Evolutionary conservation across 23 red algal genomes (phyloP), one percentile per base, ranked within the genome.

Genomic region (Gracilaria domingensis): DNA sequence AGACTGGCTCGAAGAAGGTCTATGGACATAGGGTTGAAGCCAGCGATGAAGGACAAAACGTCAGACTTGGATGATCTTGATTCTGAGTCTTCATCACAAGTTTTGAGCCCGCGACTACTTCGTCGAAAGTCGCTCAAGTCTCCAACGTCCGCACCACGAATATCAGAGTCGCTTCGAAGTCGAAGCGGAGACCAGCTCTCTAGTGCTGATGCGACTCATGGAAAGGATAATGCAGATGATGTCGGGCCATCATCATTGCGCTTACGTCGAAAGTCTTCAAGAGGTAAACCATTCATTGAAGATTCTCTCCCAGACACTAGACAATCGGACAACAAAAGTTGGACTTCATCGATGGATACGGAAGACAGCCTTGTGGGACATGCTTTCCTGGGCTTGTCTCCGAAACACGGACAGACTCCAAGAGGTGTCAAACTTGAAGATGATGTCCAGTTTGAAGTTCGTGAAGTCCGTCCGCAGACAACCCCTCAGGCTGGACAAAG

Each of bases 1-100:
- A 75, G 62, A 45, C 64, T 92, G 34, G 89, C 64, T 45, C 89
- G 89, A 44, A 67, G 89, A 24, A 73, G 89, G 49, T 92, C 89
- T 42, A 49, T 69, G 80, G 89, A 92, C 26, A 44, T 84, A 64
- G 75, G 84, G 18, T 38, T 69, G 26, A 72, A 73, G 36, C n/a
- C 67, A 30, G 1, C 74, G 7, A 4, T 60, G 37, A 81, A 44
- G 14, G 64, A 81, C 12, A 82, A 12, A 39, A n/a, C 26, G 8
- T 18, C 58, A 16, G 79, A 82, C 33, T 12, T 45, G 26, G 79
- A 8, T 6, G 23, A 49, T 30, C 40, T 77, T 1, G 72, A 50
- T 8, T 77, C 42, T 51, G 40, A 51, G 45, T 45, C 72, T 30
- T 49, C 40, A 28, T 77, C 72, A 23, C 72, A 77, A 50, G 38